Conservation (phyloP, 1,284 basidiomycete species). For the Cystobasidium sp. region DNA sequence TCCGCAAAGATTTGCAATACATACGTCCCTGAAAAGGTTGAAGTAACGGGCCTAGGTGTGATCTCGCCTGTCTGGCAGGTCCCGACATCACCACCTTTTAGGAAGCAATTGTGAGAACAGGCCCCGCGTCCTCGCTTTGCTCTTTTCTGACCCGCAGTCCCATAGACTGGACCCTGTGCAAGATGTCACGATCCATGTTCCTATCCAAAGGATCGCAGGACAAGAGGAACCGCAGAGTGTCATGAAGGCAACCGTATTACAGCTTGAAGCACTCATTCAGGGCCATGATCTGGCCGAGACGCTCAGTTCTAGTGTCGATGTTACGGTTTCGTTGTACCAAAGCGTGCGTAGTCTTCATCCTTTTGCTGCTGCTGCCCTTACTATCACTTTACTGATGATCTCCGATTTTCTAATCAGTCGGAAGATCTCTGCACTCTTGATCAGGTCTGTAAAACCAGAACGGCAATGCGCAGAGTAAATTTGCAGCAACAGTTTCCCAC, state of each 20-base stretch:
- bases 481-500: slow-evolving; percentile 62
- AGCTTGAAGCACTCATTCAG: slow-evolving; percentile 17
- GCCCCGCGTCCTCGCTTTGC: too few relatives aligned
- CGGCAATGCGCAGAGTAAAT: background rate
- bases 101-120: background rate
- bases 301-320: background rate
- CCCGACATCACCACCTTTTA: background rate
- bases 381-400: too few relatives aligned
- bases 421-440: slow-evolving; percentile 3
- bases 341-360: background rate
- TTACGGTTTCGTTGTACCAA: background rate
- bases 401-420: background rate
- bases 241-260: background rate
- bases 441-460: background rate
- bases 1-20: background rate
- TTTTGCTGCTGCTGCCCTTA: too few relatives aligned
- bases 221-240: background rate
- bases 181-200: background rate
- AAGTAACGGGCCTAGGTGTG: background rate
- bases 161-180: background rate
- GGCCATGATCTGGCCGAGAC: slow-evolving; percentile 3
- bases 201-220: background rate
- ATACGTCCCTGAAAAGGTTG: background rate
- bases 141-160: background rate
- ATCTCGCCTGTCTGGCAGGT: slow-evolving; percentile 4